Conservation (phyloP, 2,329 filamentous ascomycete genomes). For the Juglanconis sp. region DNA sequence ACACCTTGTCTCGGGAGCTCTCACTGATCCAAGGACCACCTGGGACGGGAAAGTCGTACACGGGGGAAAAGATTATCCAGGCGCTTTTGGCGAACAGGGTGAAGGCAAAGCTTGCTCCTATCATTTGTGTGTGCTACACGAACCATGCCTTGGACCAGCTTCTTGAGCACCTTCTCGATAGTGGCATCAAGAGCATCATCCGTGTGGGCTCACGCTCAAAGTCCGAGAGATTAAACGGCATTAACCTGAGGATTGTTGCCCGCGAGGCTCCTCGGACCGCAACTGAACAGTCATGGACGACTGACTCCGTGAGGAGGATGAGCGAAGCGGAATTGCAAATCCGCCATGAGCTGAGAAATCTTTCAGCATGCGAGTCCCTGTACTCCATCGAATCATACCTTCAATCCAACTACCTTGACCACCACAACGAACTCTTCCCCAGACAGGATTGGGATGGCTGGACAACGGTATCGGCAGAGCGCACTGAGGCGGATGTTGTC, state of each 20-base stretch:
- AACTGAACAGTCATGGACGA: constrained; percentile 29
- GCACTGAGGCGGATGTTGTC: constrained; percentile 5
- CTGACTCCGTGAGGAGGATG: background rate
- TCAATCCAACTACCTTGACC: background rate
- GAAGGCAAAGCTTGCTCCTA: constrained; percentile 41
- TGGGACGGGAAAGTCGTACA: constrained; percentile 66
- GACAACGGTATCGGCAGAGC: no score
- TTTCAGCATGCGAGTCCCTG: background rate
- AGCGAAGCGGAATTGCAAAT: background rate
- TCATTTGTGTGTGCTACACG: constrained; percentile 51
- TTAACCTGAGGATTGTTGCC: constrained; percentile 47
- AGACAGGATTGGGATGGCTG: background rate
- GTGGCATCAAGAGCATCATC: constrained; percentile 48
- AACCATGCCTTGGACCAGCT: constrained; percentile 53
- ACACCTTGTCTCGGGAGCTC: constrained; percentile 49
- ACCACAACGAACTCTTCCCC: background rate
- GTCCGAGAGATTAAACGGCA: constrained; percentile 44
- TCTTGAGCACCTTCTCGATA: constrained; percentile 55
- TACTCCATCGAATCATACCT: no score
- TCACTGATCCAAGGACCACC: constrained; percentile 68
- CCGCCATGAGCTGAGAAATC: background rate
- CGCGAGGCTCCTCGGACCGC: constrained; percentile 33
- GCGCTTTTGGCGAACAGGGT: constrained; percentile 44
- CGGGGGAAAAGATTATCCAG: constrained; percentile 57
- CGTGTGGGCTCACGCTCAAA: constrained; percentile 60